Conservation (phyloP, 768 basidiomycete genomes). For the Mycena rosella region DNA sequence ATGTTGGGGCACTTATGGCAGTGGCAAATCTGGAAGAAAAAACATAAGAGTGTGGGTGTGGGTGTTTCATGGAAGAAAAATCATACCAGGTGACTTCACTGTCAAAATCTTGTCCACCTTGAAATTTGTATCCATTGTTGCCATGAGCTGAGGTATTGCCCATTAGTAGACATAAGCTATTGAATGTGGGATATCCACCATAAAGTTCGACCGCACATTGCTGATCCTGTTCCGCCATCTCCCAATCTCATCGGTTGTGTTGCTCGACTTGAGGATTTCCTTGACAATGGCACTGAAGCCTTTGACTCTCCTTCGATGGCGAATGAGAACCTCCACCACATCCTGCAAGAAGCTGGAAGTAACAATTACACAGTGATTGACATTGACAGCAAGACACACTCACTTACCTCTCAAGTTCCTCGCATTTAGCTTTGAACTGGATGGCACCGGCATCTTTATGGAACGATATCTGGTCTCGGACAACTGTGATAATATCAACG, state of each 20-base stretch:
- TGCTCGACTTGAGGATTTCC: neutral
- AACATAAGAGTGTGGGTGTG: neutral
- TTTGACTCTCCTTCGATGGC: neutral
- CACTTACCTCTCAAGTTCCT: slow-evolving; percentile 1
- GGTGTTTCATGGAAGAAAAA: neutral
- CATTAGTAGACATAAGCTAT: neutral
- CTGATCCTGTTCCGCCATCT: neutral
- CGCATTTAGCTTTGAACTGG: neutral
- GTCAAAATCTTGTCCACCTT: neutral
- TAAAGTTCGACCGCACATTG: neutral
- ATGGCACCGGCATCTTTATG: neutral
- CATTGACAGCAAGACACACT: neutral
- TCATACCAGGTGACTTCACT: neutral
- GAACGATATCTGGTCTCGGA: neutral
- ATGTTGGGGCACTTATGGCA: neutral
- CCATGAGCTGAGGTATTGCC: neutral
- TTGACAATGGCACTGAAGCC: neutral
- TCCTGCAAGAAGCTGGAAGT: neutral
- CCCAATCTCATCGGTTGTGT: neutral
- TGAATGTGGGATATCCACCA: neutral
- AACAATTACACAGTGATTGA: neutral
- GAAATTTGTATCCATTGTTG: slow-evolving; percentile 1
- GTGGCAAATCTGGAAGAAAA: neutral
- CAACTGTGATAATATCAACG: neutral
- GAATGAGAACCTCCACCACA: neutral